phyloP scores from a whole-genome alignment of 2,329 filamentous ascomycete species.

The Colletotrichum lini region DNA sequence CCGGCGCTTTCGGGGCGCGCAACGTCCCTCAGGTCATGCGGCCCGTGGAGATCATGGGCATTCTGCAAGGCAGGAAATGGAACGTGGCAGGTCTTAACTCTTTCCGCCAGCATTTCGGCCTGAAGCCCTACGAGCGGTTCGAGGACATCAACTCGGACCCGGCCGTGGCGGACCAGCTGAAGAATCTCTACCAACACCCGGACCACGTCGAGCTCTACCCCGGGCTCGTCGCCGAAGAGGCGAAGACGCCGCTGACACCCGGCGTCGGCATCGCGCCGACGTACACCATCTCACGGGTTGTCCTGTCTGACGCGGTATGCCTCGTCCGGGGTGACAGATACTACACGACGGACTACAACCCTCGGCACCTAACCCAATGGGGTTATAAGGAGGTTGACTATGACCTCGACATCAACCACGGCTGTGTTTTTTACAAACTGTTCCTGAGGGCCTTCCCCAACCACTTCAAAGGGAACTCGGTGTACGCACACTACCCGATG shows the following conservation, averaged over 20 bases:
- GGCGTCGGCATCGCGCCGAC: slow-evolving; percentile 83
- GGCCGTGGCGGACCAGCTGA: slow-evolving; percentile 75
- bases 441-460: slow-evolving; percentile 85
- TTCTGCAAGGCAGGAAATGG: slow-evolving; percentile 83
- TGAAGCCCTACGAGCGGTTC: slow-evolving; percentile 83
- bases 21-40: slow-evolving; percentile 82
- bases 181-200: slow-evolving; percentile 81
- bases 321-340: slow-evolving; percentile 84
- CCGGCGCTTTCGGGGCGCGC: slow-evolving; percentile 79
- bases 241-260: slow-evolving; percentile 80
- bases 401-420: slow-evolving; percentile 82
- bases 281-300: slow-evolving; percentile 82
- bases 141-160: slow-evolving; percentile 88
- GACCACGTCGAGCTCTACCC: slow-evolving; percentile 87
- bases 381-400: slow-evolving; percentile 82
- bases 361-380: slow-evolving; percentile 85
- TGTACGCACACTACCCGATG: slow-evolving; percentile 87
- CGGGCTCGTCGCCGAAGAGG: slow-evolving; percentile 81
- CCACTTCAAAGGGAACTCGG: slow-evolving; percentile 82
- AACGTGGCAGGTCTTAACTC: slow-evolving; percentile 82
- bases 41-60: slow-evolving; percentile 84
- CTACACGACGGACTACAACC: slow-evolving; percentile 84
- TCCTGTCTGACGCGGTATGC: slow-evolving; percentile 84
- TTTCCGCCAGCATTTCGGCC: too few species aligned
- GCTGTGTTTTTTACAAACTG: slow-evolving; percentile 88